phyloP scores from a whole-genome alignment of 257 asterid species.

The Fraxinus anomala region DNA sequence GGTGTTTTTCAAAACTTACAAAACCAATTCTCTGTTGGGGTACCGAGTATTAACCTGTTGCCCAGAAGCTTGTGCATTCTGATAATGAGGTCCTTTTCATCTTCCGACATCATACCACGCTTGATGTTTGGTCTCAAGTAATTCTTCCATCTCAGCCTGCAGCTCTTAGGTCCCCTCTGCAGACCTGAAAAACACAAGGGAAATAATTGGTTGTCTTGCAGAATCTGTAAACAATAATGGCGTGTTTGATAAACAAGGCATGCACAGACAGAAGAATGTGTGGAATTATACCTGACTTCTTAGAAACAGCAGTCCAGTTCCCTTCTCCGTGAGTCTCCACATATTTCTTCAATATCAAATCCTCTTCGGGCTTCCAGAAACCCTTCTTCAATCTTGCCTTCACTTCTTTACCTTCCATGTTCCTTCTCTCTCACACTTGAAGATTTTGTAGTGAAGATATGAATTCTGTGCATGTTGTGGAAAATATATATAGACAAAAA shows the following conservation, averaged over 20 bases:
- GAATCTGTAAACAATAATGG: not conserved
- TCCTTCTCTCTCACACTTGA: not conserved
- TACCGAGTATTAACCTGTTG: constrained; percentile 44
- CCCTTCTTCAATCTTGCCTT: constrained; percentile 52
- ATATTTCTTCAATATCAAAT: constrained; percentile 48
- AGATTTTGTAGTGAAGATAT: not conserved
- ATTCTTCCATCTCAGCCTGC: constrained; percentile 70
- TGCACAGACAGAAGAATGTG: no score
- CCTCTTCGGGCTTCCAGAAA: constrained; percentile 73
- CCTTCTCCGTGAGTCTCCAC: constrained; percentile 64
- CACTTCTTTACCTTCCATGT: constrained; percentile 40
- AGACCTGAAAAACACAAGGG: constrained; percentile 37
- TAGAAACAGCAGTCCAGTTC: constrained; percentile 54
- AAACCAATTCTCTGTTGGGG: not conserved
- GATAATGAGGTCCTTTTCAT: constrained; percentile 64
- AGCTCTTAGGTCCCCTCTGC: constrained; percentile 56
- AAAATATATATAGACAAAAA: constrained; percentile 21
- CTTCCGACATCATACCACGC: constrained; percentile 57
- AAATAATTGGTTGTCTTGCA: not conserved
- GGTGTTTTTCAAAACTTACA: not conserved
- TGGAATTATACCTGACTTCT: constrained; percentile 46
- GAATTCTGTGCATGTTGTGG: not conserved
- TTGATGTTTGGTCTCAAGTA: constrained; percentile 67
- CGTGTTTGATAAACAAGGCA: not conserved
- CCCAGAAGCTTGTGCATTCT: constrained; percentile 68